Conservation (phyloP, 768 basidiomycete genomes). For the Suillus subluteus region DNA sequence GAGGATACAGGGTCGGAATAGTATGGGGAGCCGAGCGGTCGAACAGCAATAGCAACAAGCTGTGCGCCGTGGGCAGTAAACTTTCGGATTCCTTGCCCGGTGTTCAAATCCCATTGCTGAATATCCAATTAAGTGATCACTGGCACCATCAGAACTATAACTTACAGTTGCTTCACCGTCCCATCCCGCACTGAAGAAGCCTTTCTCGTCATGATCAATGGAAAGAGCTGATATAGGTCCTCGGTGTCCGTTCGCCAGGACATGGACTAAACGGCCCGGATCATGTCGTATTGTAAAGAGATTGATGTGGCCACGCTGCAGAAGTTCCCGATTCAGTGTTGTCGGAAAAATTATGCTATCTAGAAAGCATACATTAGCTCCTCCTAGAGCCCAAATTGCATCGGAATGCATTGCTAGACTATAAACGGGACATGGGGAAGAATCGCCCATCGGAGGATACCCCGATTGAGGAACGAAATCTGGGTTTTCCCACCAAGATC, state of each 20-base stretch:
- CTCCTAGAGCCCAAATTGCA: conserved; percentile 90
- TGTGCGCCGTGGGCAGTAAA: conserved; percentile 87
- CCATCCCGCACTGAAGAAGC: conserved; percentile 92
- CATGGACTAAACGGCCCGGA: conserved; percentile 77
- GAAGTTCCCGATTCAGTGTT: conserved; percentile 18
- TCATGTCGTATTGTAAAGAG: conserved; percentile 93
- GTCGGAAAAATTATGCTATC: conserved; percentile 4
- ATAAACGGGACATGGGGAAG: conserved; percentile 73
- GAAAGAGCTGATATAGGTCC: conserved; percentile 86
- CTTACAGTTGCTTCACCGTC: conserved; percentile 87
- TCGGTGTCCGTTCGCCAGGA: conserved; percentile 69
- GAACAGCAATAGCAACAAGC: conserved; percentile 77
- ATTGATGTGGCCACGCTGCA: conserved; percentile 87
- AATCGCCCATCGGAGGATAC: conserved; percentile 50
- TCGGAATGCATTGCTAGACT: conserved; percentile 92
- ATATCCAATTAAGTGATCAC: conserved; percentile 14
- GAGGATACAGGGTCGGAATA: conserved; percentile 30
- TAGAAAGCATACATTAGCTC: conserved; percentile 69
- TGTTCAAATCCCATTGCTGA: conserved; percentile 99
- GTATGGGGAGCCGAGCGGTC: conserved; percentile 56
- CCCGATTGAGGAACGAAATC: conserved; percentile 27
- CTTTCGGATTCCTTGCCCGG: conserved; percentile 73
- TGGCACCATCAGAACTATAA: conserved; percentile 17
- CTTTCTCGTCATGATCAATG: conserved; percentile 80
- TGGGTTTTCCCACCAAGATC: conserved; percentile 90